Evolutionary conservation across 257 asterid species (phyloP).

Genomic region (Rubia yunnanensis): DNA sequence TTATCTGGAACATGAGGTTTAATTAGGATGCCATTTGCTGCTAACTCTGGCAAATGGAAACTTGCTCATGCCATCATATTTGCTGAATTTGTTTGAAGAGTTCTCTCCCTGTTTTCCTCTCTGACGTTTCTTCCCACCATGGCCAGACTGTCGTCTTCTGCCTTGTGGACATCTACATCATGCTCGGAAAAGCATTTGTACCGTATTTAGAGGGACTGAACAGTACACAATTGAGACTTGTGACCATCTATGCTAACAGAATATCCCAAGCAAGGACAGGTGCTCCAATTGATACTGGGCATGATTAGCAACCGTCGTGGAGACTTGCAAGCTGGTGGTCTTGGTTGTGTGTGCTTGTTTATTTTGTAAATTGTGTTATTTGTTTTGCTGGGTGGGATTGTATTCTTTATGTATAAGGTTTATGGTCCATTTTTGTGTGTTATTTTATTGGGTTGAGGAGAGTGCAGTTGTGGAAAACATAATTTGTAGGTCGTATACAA

Average conservation of each 20-base stretch:
- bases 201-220: conserved; percentile 93
- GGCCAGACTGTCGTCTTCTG: conserved; percentile 97
- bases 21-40: neutral
- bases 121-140: conserved; percentile 11
- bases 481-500: neutral
- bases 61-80: neutral
- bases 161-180: conserved; percentile 88
- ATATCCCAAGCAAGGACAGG: conserved; percentile 98
- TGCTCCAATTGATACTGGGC: conserved; percentile 55
- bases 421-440: neutral
- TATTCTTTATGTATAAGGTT: conserved; percentile 14
- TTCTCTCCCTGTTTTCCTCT: neutral
- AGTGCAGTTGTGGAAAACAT: conserved; percentile 11
- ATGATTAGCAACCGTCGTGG: conserved; percentile 24
- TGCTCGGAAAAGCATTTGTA: conserved; percentile 90
- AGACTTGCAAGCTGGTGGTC: conserved; percentile 11
- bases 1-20: neutral
- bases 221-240: conserved; percentile 81
- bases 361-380: conserved; percentile 21
- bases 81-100: neutral
- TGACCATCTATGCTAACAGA: conserved; percentile 91
- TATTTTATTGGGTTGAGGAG: conserved; percentile 12
- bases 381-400: conserved; percentile 10
- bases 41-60: neutral
- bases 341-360: conserved; percentile 24